Conservation (phyloP, 495 filamentous ascomycete species). For the Aspergillus cristatus region DNA sequence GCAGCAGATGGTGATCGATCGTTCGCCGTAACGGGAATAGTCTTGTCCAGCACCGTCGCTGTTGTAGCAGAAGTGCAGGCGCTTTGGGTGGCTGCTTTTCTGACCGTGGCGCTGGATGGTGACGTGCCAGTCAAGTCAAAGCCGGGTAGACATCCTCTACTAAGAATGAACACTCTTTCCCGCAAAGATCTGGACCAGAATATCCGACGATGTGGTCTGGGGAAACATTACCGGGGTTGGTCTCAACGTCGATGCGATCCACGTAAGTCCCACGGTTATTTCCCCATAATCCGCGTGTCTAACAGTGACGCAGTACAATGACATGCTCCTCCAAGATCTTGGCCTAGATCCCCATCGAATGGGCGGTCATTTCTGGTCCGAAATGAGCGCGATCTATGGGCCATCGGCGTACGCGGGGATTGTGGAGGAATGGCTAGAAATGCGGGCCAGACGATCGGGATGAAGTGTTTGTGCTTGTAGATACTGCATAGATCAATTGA, state of each 20-base stretch:
- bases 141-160: not conserved
- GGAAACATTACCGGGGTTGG: conserved; percentile 17
- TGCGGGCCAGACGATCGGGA: too few species aligned
- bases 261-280: conserved; percentile 9
- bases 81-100: conserved; percentile 57
- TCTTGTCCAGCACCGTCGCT: conserved; percentile 46
- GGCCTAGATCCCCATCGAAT: conserved; percentile 22
- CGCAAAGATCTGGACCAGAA: conserved; percentile 6
- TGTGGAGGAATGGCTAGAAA: conserved; percentile 17
- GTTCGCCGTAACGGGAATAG: conserved; percentile 50
- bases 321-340: conserved; percentile 20
- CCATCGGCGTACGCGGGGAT: conserved; percentile 22
- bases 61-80: conserved; percentile 54
- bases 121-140: not conserved
- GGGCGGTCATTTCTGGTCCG: conserved; percentile 15
- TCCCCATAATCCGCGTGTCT: too few species aligned
- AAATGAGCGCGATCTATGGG: conserved; percentile 19
- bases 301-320: conserved; percentile 18
- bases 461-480: too few species aligned
- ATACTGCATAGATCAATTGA: too few species aligned
- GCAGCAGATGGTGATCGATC: conserved; percentile 48
- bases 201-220: conserved; percentile 21
- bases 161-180: conserved; percentile 5
- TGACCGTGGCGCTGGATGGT: conserved; percentile 21
- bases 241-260: conserved; percentile 20